Conservation (phyloP, 345 rosid species). For the Ceriops decandra region DNA sequence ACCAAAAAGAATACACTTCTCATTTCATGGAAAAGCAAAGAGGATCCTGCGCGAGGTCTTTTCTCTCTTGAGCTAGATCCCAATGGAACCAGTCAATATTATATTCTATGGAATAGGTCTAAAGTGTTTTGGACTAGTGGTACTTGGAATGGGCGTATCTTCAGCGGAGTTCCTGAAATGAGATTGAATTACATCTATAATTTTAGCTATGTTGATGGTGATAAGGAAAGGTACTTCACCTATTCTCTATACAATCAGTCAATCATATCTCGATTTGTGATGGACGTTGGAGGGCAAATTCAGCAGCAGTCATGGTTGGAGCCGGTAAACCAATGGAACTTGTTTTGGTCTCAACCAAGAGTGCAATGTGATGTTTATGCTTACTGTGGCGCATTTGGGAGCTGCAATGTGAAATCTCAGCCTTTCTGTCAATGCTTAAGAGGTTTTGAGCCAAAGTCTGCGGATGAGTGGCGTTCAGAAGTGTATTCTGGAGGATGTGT, state of each 20-base stretch:
- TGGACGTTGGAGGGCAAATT: constrained; percentile 16
- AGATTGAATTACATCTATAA: constrained; percentile 13
- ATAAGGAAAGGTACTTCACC: constrained; percentile 34
- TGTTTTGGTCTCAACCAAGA: constrained; percentile 24
- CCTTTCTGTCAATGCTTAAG: constrained; percentile 23
- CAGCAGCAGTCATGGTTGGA: constrained; percentile 15
- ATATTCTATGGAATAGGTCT: constrained; percentile 11
- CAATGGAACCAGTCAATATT: constrained; percentile 10
- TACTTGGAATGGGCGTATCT: constrained; percentile 14
- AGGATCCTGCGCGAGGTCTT: constrained; percentile 30
- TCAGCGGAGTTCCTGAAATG: constrained; percentile 27
- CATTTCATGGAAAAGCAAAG: constrained; percentile 20
- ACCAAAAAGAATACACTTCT: background rate
- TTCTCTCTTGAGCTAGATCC: constrained; percentile 18
- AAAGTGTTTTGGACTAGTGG: constrained; percentile 17
- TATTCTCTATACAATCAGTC: constrained; percentile 20
- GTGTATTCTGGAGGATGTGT: constrained; percentile 23
- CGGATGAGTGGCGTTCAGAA: constrained; percentile 17
- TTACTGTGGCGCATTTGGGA: constrained; percentile 27
- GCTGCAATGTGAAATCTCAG: constrained; percentile 6
- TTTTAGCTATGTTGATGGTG: constrained; percentile 14
- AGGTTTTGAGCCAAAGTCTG: constrained; percentile 25
- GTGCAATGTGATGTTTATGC: constrained; percentile 11
- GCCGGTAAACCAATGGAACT: constrained; percentile 9
- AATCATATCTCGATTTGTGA: background rate